A percentile compares a stretch with the other conserved stretches of the same genome.
Conservation (phyloP, 495 filamentous ascomycete genomes). For the Talaromyces thailandensis region DNA sequence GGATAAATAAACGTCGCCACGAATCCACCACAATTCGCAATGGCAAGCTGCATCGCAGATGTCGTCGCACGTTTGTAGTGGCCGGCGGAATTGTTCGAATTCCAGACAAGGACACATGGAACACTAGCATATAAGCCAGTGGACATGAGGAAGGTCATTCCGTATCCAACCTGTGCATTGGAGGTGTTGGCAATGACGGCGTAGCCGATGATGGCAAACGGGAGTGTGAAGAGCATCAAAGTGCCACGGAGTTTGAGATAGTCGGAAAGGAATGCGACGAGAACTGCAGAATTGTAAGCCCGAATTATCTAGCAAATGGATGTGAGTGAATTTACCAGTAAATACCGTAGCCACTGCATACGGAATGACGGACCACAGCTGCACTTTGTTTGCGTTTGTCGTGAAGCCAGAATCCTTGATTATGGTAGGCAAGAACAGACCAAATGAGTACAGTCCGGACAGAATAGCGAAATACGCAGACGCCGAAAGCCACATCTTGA, state of each 20-base stretch:
- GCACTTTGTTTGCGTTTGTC: slow-evolving; percentile 54
- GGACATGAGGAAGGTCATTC: slow-evolving; percentile 46
- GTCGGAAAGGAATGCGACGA: slow-evolving; percentile 38
- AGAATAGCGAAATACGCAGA: slow-evolving; percentile 35
- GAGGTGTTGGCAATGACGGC: slow-evolving; percentile 39
- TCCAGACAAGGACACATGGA: slow-evolving; percentile 47
- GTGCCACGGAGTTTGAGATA: slow-evolving; percentile 32
- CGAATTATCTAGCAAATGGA: slow-evolving; percentile 32
- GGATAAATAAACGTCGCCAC: slow-evolving; percentile 55
- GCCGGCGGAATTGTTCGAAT: slow-evolving; percentile 48
- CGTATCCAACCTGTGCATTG: slow-evolving; percentile 37
- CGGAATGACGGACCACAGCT: slow-evolving; percentile 79
- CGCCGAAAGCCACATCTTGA: slow-evolving; percentile 34
- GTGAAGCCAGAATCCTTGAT: slow-evolving; percentile 59
- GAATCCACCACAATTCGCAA: slow-evolving; percentile 51
- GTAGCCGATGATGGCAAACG: slow-evolving; percentile 40
- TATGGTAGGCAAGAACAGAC: slow-evolving; percentile 62
- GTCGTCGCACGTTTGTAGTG: slow-evolving; percentile 55
- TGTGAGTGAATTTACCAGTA: slow-evolving; percentile 57
- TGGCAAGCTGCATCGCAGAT: slow-evolving; percentile 42
- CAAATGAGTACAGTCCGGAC: slow-evolving; percentile 35
- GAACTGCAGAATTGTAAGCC: slow-evolving; percentile 12
- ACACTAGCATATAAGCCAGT: slow-evolving; percentile 40
- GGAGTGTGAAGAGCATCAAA: slow-evolving; percentile 37
- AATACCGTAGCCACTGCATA: slow-evolving; percentile 72